These are phyloP conservation scores for Aspergillus fructus DNA, from an alignment of 2,329 filamentous ascomycete species.

Conservation along the genomic window DNA sequence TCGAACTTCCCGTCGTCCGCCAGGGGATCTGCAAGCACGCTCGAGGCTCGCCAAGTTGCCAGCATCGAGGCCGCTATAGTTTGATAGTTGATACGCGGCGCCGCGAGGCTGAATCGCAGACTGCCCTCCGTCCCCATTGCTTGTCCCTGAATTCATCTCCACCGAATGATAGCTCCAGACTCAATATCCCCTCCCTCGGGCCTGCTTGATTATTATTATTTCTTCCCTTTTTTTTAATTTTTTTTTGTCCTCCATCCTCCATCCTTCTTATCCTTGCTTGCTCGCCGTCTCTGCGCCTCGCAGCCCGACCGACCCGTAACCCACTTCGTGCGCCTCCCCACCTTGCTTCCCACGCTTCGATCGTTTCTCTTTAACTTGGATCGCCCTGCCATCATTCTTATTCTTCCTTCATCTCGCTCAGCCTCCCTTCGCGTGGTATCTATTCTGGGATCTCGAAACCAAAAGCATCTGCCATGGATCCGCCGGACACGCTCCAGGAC, in stretches of 20 bases:
- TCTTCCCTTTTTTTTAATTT: not conserved
- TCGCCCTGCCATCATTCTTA: conserved; percentile 12
- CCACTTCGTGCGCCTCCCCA: conserved; percentile 13
- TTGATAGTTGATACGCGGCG: not conserved
- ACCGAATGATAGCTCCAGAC: conserved; percentile 1
- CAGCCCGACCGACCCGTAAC: not conserved
- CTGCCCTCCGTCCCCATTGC: conserved; percentile 12
- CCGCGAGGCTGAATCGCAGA: conserved; percentile 27
- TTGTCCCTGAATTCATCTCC: conserved; percentile 1
- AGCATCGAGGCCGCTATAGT: not conserved
- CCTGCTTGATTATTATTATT: not conserved
- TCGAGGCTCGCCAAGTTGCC: not conserved
- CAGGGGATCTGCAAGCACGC: not conserved
- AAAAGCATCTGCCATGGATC: conserved; percentile 26
- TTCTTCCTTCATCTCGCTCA: conserved; percentile 10
- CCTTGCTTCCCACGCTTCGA: not conserved
- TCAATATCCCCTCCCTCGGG: not conserved
- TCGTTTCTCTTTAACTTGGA: not conserved
- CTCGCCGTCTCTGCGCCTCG: conserved; percentile 1
- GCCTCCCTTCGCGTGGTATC: conserved; percentile 23
- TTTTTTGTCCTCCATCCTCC: not conserved
- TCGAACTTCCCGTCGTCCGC: not conserved
- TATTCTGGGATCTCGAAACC: conserved; percentile 20
- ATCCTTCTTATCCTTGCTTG: not conserved
- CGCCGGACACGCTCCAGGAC: conserved; percentile 32